Conservation (phyloP, 139 green algal genomes). For the Haematococcus lacustris region DNA sequence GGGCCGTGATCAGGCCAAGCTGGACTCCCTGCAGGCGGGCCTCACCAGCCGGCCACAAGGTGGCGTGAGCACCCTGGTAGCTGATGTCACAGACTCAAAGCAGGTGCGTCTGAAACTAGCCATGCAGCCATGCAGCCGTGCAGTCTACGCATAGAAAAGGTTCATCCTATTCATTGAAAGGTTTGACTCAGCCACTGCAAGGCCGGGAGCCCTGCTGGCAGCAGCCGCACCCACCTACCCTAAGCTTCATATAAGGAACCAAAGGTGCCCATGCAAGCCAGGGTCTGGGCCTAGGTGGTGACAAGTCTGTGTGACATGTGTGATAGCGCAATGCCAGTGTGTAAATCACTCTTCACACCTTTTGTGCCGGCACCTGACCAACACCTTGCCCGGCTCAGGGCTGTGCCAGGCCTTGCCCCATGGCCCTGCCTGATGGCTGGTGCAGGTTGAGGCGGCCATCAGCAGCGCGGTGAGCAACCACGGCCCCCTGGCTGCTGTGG, state of each 20-base stretch:
- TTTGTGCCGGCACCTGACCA: background rate
- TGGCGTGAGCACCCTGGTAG: slow-evolving; percentile 1
- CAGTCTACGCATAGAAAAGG: background rate
- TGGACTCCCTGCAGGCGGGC: slow-evolving; percentile 25
- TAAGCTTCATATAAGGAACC: background rate
- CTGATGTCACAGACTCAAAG: slow-evolving; percentile 46
- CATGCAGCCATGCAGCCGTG: too few species aligned
- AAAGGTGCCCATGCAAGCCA: background rate
- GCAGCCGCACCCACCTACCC: background rate
- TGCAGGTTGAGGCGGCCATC: slow-evolving; percentile 48
- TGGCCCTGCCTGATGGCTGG: background rate
- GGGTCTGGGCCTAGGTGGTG: background rate
- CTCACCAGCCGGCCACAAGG: slow-evolving; percentile 8
- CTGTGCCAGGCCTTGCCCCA: background rate
- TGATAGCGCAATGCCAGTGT: too few species aligned
- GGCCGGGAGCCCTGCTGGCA: background rate
- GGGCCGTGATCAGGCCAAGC: slow-evolving; percentile 37
- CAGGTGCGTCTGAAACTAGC: too few species aligned
- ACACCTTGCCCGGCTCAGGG: too few species aligned
- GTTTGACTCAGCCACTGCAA: background rate
- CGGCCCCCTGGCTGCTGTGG: slow-evolving; percentile 56
- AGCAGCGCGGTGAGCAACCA: slow-evolving; percentile 17
- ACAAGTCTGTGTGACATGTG: background rate
- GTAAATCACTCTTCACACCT: too few species aligned
- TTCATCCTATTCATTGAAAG: background rate